phyloP scores from a whole-genome alignment of 2,329 filamentous ascomycete species.

The Alternaria hordeiaustralica region DNA sequence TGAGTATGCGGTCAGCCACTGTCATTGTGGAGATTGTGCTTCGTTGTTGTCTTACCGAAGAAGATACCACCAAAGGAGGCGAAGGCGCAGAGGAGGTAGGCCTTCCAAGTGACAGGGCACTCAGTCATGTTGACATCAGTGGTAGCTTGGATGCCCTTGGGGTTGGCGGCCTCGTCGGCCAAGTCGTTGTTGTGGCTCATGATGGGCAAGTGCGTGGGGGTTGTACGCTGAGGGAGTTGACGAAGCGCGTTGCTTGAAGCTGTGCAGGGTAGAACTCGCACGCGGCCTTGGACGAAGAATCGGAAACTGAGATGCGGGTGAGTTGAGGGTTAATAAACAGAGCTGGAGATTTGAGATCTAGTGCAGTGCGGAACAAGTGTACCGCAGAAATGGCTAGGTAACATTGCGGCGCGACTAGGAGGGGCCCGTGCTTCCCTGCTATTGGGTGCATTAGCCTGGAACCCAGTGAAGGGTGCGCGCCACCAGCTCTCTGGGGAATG shows the following conservation, averaged over 20 bases:
- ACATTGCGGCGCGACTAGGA: neutral
- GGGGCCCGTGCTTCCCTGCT: neutral
- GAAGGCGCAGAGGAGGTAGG: slow-evolving; percentile 55
- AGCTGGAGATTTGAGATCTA: slow-evolving; percentile 1
- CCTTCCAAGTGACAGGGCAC: slow-evolving; percentile 56
- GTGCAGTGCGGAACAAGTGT: neutral
- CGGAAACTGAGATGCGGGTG: neutral
- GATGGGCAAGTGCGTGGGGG: neutral
- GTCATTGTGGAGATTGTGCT: neutral
- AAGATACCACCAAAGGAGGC: slow-evolving; percentile 66
- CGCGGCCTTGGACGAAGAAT: neutral
- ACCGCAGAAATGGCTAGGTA: neutral
- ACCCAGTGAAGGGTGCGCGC: neutral
- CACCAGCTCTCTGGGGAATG: neutral
- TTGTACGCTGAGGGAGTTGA: neutral
- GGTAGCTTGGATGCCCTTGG: slow-evolving; percentile 1
- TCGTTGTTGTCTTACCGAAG: slow-evolving; percentile 53
- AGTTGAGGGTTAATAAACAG: neutral
- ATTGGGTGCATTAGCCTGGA: neutral
- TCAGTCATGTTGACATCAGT: slow-evolving; percentile 32
- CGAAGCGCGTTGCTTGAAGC: neutral
- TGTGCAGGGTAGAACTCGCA: slow-evolving; percentile 1
- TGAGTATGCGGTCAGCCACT: neutral
- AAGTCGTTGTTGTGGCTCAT: neutral
- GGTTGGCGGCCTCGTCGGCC: slow-evolving; percentile 2